These are phyloP conservation scores for Amanita thiersii DNA, from an alignment of 768 basidiomycete genomes.

Conservation along the genomic window DNA sequence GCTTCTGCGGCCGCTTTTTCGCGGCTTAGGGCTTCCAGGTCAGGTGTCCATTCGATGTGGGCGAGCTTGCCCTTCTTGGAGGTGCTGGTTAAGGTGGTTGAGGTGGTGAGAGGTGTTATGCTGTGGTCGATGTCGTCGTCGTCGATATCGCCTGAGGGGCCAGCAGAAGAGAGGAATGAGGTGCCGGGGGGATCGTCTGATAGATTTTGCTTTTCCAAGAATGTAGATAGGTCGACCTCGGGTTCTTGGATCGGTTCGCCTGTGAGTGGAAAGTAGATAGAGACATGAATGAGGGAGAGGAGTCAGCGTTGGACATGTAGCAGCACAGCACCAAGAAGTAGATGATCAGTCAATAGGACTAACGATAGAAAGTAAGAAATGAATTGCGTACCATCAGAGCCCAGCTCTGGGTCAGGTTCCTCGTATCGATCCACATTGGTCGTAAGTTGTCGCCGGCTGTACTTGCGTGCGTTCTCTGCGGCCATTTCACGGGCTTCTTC, in stretches of 20 bases:
- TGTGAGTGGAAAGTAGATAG: slow-evolving; percentile 15
- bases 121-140: slow-evolving; percentile 55
- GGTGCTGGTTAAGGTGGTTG: slow-evolving; percentile 5
- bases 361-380: neutral
- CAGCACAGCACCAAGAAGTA: too few relatives aligned
- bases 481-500: slow-evolving; percentile 42
- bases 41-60: slow-evolving; percentile 59
- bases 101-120: slow-evolving; percentile 43
- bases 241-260: slow-evolving; percentile 64
- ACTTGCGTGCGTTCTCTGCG: slow-evolving; percentile 41
- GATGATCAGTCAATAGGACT: neutral
- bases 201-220: slow-evolving; percentile 56
- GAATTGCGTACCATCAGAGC: slow-evolving; percentile 52
- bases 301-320: too few relatives aligned
- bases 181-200: slow-evolving; percentile 26
- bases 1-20: slow-evolving; percentile 75
- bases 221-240: slow-evolving; percentile 62
- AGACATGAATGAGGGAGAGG: neutral
- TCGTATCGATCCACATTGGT: slow-evolving; percentile 70
- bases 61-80: slow-evolving; percentile 55
- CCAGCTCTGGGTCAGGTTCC: slow-evolving; percentile 62
- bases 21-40: slow-evolving; percentile 54
- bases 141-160: slow-evolving; percentile 27
- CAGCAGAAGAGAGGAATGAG: slow-evolving; percentile 10
- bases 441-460: slow-evolving; percentile 47